Percentiles rank a stretch among this genome's conserved stretches.
Evolutionary conservation across 2,329 filamentous ascomycete species (phyloP).

Genomic region (Aureobasidium sp.): DNA sequence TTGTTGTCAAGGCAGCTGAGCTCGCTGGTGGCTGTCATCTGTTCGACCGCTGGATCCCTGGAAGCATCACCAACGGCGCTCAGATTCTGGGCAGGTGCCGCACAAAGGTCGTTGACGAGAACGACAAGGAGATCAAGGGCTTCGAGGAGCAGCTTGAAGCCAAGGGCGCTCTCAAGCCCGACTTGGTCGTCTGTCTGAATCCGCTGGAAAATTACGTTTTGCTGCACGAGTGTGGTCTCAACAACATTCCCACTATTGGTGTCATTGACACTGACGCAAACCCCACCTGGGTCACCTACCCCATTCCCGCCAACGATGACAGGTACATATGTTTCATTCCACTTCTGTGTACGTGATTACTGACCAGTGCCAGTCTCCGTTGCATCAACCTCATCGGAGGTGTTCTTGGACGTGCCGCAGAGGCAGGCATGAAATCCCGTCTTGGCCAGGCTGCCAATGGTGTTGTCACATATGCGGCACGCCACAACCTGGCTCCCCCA

Average conservation of each 20-base stretch:
- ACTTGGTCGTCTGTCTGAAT: slow-evolving; percentile 88
- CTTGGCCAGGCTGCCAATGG: slow-evolving; percentile 56
- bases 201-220: slow-evolving; percentile 86
- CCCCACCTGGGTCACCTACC: slow-evolving; percentile 90
- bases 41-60: slow-evolving; percentile 88
- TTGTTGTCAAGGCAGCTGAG: slow-evolving; percentile 73
- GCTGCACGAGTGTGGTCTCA: slow-evolving; percentile 82
- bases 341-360: not conserved
- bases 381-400: slow-evolving; percentile 75
- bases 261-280: slow-evolving; percentile 91
- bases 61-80: slow-evolving; percentile 86
- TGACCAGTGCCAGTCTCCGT: slow-evolving; percentile 55
- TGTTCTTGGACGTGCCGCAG: slow-evolving; percentile 75
- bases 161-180: slow-evolving; percentile 66
- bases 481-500: slow-evolving; percentile 27
- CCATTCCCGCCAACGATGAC: slow-evolving; percentile 95
- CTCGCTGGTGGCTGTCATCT: slow-evolving; percentile 76
- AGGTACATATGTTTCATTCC: slow-evolving; percentile 44
- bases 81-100: slow-evolving; percentile 68
- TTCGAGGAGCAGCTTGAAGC: slow-evolving; percentile 60
- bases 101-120: slow-evolving; percentile 69
- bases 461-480: slow-evolving; percentile 50
- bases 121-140: slow-evolving; percentile 57
- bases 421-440: slow-evolving; percentile 65
- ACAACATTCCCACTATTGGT: slow-evolving; percentile 88